Conservation (phyloP, 306 rosid genomes). For the Dryas drummondii region DNA sequence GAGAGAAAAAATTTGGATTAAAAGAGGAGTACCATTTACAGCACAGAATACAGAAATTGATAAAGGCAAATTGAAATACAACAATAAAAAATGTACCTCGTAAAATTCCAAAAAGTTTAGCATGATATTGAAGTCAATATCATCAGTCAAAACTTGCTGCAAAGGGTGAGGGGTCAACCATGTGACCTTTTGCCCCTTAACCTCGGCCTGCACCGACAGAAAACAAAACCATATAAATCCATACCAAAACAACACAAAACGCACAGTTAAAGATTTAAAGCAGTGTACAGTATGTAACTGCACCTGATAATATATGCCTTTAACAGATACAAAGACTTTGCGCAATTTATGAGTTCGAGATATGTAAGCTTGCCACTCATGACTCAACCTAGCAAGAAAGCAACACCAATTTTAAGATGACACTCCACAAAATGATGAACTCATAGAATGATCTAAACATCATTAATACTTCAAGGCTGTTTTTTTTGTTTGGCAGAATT, state of each 20-base stretch:
- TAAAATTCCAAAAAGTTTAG: constrained; percentile 74
- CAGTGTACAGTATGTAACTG: not conserved
- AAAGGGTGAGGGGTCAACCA: constrained; percentile 93
- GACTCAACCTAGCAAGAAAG: constrained; percentile 58
- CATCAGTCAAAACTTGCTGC: constrained; percentile 82
- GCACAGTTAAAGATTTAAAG: not conserved
- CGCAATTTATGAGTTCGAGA: constrained; percentile 77
- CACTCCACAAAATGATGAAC: not conserved
- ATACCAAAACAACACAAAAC: not conserved
- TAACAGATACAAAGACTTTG: constrained; percentile 81
- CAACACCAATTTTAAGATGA: constrained; percentile 1
- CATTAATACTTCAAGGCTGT: not conserved
- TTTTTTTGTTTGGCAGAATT: not conserved
- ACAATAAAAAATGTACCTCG: constrained; percentile 48
- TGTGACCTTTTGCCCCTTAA: constrained; percentile 75
- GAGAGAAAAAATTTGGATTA: not conserved
- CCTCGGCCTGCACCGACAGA: constrained; percentile 61
- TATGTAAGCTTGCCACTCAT: constrained; percentile 91
- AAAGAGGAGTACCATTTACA: not conserved
- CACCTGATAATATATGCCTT: constrained; percentile 96
- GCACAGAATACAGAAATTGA: not conserved
- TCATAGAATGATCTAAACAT: not conserved
- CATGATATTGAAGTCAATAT: constrained; percentile 71
- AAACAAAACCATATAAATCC: constrained; percentile 13
- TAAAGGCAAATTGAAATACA: not conserved